Evolutionary conservation across 768 basidiomycete species (phyloP), one percentile per base, ranked within the genome.

Genomic region (Panus rudis): DNA sequence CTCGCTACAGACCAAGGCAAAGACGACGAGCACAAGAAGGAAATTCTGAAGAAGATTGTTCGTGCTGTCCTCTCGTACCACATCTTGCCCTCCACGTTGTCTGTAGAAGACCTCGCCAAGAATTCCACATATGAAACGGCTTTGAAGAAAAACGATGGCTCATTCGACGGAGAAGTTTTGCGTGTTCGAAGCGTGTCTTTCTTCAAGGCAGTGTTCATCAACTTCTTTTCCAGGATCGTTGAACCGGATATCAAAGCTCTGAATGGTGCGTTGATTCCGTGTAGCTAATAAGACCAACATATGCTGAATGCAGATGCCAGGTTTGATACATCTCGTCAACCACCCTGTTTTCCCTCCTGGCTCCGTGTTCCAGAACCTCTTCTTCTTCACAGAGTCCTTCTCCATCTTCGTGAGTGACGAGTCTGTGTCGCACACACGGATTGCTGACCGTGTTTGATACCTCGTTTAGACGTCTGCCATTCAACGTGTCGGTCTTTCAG

Each of bases 41-140:
- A 76, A 51, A 65, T 73, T 32, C 57, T 85, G 52, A 73, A 74
- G 50, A 63, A 66, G 41, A 69, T 84, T 46, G 52, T 81, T 22
- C 69, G 65, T 13, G 70, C 71, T 31, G 67, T 82, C 23, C 59
- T 81, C 16, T 64, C 69, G 17, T 84, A 80, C 58, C 79, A 79
- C 55, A 71, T 73, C 34, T 59, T 84, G 7, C 71, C 72, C 21
- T 50, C 58, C 42, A 61, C 60, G 40, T 60, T 60, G 46, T 60
- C 66, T 43, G 55, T 61, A 1, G 43, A 49, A 12, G 63, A 65
- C 11, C 67, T 83, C 16, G 66, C 68, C 7, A 61, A 67, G 51
- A 79, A 81, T 56, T 69, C 68, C 4, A 84, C 81, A 0, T 71
- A 70, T 40, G 63, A 74, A 6, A 76, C 75, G 1, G 62, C 66